Conservation (phyloP, 169 alveolate genomes). For the Plasmodium gonderi region DNA sequence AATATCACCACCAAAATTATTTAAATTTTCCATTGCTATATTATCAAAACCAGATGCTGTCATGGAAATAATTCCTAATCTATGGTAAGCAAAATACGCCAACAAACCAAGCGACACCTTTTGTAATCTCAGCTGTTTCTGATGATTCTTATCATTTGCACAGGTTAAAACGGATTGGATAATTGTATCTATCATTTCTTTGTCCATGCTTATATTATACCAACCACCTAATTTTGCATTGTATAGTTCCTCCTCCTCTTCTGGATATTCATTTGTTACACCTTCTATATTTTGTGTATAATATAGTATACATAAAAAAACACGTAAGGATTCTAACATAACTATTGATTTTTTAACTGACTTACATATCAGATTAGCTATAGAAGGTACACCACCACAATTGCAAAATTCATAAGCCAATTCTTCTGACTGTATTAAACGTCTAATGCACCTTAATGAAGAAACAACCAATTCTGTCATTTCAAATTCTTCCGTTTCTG, state of each 20-base stretch:
- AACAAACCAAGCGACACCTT: constrained; percentile 79
- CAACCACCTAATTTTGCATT: constrained; percentile 77
- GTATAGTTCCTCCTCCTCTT: constrained; percentile 75
- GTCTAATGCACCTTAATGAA: constrained; percentile 89
- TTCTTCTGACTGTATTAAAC: constrained; percentile 87
- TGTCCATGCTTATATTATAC: constrained; percentile 86
- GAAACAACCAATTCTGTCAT: constrained; percentile 89
- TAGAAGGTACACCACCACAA: constrained; percentile 90
- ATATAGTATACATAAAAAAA: constrained; percentile 84
- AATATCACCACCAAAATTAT: constrained; percentile 74
- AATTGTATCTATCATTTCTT: constrained; percentile 78
- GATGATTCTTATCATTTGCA: constrained; percentile 69
- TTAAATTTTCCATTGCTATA: constrained; percentile 55
- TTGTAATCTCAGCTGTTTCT: constrained; percentile 82
- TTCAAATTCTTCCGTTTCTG: constrained; percentile 86
- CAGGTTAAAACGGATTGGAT: constrained; percentile 77
- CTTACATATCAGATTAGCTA: constrained; percentile 83
- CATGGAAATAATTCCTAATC: constrained; percentile 82
- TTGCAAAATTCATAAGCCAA: constrained; percentile 91
- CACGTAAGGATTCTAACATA: constrained; percentile 89
- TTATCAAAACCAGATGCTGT: constrained; percentile 80
- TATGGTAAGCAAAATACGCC: constrained; percentile 83
- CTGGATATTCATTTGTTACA: constrained; percentile 83
- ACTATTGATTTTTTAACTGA: constrained; percentile 89
- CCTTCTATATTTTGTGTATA: constrained; percentile 81